Conservation (phyloP, 345 rosid species). For the Eucalyptus erythrocorys region DNA sequence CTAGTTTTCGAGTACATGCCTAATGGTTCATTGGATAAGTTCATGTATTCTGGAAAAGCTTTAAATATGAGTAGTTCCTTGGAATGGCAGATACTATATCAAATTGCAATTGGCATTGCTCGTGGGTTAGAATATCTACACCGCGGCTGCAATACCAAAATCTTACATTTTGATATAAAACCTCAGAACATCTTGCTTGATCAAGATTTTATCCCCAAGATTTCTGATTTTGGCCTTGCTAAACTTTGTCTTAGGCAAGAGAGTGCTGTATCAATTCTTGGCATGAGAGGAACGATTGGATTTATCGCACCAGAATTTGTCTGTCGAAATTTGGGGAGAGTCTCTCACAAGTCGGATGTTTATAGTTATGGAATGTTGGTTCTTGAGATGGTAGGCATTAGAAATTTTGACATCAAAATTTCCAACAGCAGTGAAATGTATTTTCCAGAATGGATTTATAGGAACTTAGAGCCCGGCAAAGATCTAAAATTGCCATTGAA, state of each 20-base stretch:
- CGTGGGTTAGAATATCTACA: slow-evolving; percentile 32
- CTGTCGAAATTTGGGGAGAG: too few relatives aligned
- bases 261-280: too few relatives aligned
- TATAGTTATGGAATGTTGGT: too few relatives aligned
- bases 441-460: slow-evolving; percentile 21
- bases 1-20: slow-evolving; percentile 30
- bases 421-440: slow-evolving; percentile 7
- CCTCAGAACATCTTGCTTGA: slow-evolving; percentile 29
- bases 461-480: slow-evolving; percentile 3
- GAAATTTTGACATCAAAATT: background rate
- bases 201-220: too few relatives aligned
- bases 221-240: too few relatives aligned
- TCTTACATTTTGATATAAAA: slow-evolving; percentile 37
- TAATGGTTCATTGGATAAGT: slow-evolving; percentile 28
- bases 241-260: too few relatives aligned
- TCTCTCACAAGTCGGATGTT: too few relatives aligned
- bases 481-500: background rate
- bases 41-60: background rate
- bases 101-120: slow-evolving; percentile 7
- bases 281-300: too few relatives aligned
- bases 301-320: too few relatives aligned
- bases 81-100: slow-evolving; percentile 4
- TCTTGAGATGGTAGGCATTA: too few relatives aligned
- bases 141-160: slow-evolving; percentile 19
- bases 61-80: background rate